Evolutionary conservation across 1,284 basidiomycete genomes (phyloP), one percentile per base, ranked within the genome.

Genomic region (Apiotrichum mycotoxinovorans): DNA sequence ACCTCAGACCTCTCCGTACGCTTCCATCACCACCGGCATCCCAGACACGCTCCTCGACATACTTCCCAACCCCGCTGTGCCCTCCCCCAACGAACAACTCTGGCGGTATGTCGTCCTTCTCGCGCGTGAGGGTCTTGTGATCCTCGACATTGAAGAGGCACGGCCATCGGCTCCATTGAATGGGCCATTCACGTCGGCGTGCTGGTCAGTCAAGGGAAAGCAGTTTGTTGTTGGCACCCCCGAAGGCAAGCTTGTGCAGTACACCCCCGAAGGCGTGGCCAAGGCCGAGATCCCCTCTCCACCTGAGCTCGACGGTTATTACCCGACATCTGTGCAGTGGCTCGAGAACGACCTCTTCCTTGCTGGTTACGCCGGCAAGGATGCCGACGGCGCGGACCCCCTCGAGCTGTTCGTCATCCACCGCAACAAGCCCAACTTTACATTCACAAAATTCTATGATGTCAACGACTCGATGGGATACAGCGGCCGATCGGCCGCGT

Each of bases 201-300:
- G 77, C 63, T 83, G 82, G 82, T 82, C 80, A 2, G 79, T 78
- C 25, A 81, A 80, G 63, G 82, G 82, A 43, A 83, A 83, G 70
- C 82, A 83, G 65, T 67, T 83, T n/a, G 79, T 79, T 3, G 66
- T 80, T 5, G 82, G 82, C 15, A 72, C 73, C 2, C 61, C 67
- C 1, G 57, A 69, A 3, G 81, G 81, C 25, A 69, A 68, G 41
- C 65, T 83, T 26, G 67, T 74, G 4, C 82, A 83, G 61, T 77
- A 79, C 61, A 79, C 80, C 2, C 81, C 81, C 3, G 79, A 81
- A 33, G 82, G 81, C 3, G 69, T 72, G 15, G 65, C 69, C 18
- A 83, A 83, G 66, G 77, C 78, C 7, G 65, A 73, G 22, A 70
- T 82, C 3, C 70, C 76, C 1, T 57, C 68, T 14, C 79, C 81